Base-by-base conservation (phyloP, 164 flowering plant species). In the Stephania yunnanensis region DNA sequence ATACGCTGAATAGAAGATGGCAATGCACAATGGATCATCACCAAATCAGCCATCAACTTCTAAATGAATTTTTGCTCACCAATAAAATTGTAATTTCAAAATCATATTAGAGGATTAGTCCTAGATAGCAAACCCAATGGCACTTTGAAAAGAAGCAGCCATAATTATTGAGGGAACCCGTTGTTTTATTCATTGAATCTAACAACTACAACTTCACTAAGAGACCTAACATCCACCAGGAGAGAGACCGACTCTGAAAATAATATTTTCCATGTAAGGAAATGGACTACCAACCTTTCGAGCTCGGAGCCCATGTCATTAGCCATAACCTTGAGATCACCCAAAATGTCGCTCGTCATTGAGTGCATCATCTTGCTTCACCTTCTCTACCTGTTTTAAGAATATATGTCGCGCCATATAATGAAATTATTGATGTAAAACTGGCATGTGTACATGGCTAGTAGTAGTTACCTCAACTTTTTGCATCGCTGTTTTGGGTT, bases 321-420 rank as follows among this genome's bases (percentile, higher is more conserved):
- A 2, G 98, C 98, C 98, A 93, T 93, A 70, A 71, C 76, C 89
- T 91, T 93, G 73, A 93, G 83, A 64, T 93, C 94, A 50, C 88
- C 92, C 82, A 93, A 82, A 15, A 93, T 82, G 67, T 87, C 78
- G 76, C 96, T 93, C 44, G 65, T 93, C 96, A 15, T 87, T 82
- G 4, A 93, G 85, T 9, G 85, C 87, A 78, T 91, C 98, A 73
- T 93, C 98, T 83, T 93, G 98, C 81, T 88, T 90, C 45, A 76
- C 76, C 79, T 84, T 89, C 82, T 93, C 95, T 6, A 80, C 76
- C 99, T 93, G 91, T 79, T 82, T 71, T 30, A 17, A 44, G 11
- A 48, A 6, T 10, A 20, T 1, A n/a, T 5, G 4, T 6, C 12
- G 48, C 3, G 22, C 5, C 22, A 31, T 15, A 71, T 6, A 10